Conservation (phyloP, 2,329 filamentous ascomycete species). For the Ascochyta viciae-villosae region DNA sequence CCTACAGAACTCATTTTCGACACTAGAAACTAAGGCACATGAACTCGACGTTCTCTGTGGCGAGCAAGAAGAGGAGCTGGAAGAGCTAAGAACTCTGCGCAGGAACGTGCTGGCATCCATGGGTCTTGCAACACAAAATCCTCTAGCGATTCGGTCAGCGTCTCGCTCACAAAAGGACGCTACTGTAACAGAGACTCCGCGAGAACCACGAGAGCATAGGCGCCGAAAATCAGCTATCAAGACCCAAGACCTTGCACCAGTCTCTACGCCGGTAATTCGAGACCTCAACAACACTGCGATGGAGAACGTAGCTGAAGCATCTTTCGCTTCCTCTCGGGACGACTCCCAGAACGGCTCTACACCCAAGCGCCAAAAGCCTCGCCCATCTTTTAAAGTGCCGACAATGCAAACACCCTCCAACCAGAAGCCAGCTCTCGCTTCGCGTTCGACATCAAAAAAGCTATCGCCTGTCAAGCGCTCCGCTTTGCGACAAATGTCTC, state of each 20-base stretch:
- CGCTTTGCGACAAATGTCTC: conserved; percentile 43
- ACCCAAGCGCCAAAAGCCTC: conserved; percentile 52
- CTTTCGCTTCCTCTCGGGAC: conserved; percentile 30
- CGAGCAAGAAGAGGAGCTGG: conserved; percentile 41
- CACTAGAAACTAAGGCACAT: conserved; percentile 30
- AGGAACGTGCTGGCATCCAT: conserved; percentile 38
- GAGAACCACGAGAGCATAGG: conserved; percentile 26
- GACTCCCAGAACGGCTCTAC: conserved; percentile 38
- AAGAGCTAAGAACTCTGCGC: conserved; percentile 33
- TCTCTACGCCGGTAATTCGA: conserved; percentile 1
- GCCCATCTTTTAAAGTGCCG: conserved; percentile 40
- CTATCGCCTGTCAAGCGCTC: conserved; percentile 34
- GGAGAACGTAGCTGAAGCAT: conserved; percentile 29
- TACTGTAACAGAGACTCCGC: conserved; percentile 17
- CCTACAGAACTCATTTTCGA: conserved; percentile 25
- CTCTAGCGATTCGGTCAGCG: conserved; percentile 17
- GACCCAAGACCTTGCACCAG: conserved; percentile 15
- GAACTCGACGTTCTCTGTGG: conserved; percentile 36
- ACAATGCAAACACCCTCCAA: conserved; percentile 38
- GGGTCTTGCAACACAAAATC: conserved; percentile 24
- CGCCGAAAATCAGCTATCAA: conserved; percentile 32
- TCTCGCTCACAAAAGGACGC: conserved; percentile 22
- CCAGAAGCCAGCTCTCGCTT: conserved; percentile 20
- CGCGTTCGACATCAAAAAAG: conserved; percentile 24
- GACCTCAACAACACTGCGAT: conserved; percentile 21